Evolutionary conservation across 2,329 filamentous ascomycete genomes (phyloP).

Genomic region (Fusarium sublunatum): DNA sequence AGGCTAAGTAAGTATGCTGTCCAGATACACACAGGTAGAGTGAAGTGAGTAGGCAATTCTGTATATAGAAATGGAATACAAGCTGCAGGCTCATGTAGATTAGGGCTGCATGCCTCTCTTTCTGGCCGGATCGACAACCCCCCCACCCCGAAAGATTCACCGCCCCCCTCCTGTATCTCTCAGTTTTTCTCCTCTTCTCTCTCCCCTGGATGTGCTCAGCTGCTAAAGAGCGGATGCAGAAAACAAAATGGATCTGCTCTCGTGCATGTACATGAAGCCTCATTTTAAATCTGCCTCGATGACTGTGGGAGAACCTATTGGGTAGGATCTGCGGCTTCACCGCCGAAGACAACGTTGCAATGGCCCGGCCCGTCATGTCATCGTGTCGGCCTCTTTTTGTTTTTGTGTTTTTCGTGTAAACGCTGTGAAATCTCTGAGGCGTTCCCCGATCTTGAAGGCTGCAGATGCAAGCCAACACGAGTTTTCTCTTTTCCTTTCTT

Average conservation of each 20-base stretch:
- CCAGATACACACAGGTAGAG: not conserved
- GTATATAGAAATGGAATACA: slow-evolving; percentile 5
- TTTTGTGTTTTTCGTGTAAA: not conserved
- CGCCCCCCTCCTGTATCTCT: no score
- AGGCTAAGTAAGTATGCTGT: no score
- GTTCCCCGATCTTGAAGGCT: slow-evolving; percentile 14
- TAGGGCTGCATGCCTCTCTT: slow-evolving; percentile 34
- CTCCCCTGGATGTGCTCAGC: slow-evolving; percentile 1
- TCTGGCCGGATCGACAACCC: slow-evolving; percentile 32
- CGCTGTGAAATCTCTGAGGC: not conserved
- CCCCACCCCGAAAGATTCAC: no score
- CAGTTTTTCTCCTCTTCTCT: slow-evolving; percentile 7
- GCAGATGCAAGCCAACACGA: slow-evolving; percentile 32
- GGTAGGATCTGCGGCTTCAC: slow-evolving; percentile 30
- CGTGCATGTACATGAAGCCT: slow-evolving; percentile 30
- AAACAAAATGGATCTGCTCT: slow-evolving; percentile 19
- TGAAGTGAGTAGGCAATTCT: not conserved
- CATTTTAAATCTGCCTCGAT: slow-evolving; percentile 20
- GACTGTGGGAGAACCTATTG: slow-evolving; percentile 22
- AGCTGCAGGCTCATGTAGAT: slow-evolving; percentile 27
- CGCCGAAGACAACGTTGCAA: slow-evolving; percentile 25
- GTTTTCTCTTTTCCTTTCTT: slow-evolving; percentile 3
- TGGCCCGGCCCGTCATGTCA: slow-evolving; percentile 8
- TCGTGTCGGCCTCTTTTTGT: slow-evolving; percentile 3
- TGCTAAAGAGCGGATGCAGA: slow-evolving; percentile 12